These are phyloP conservation scores for Septoria linicola DNA, from an alignment of 2,329 filamentous ascomycete genomes.

Conservation along the genomic window DNA sequence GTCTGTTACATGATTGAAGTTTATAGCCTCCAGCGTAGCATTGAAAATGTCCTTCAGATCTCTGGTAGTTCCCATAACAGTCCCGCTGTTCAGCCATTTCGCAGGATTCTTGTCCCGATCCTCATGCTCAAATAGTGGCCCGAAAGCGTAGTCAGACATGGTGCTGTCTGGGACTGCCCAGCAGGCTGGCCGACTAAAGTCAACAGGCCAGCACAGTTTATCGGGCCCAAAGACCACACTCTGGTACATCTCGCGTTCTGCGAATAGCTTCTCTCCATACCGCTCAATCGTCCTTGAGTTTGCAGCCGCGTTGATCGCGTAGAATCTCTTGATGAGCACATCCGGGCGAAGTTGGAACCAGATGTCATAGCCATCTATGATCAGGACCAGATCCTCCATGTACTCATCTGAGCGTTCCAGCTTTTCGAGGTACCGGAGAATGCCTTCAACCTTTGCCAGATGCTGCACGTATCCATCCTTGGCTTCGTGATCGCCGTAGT, in stretches of 20 bases:
- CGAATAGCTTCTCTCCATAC: constrained; percentile 40
- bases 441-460: constrained; percentile 26
- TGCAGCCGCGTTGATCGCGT: constrained; percentile 28
- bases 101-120: constrained; percentile 45
- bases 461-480: constrained; percentile 26
- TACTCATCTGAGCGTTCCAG: constrained; percentile 36
- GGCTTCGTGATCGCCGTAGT: constrained; percentile 21
- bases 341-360: constrained; percentile 32
- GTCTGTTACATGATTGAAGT: constrained; percentile 31
- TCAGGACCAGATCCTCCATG: constrained; percentile 33
- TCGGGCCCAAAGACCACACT: constrained; percentile 37
- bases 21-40: constrained; percentile 42
- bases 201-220: constrained; percentile 38
- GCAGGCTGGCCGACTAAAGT: constrained; percentile 34
- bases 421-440: constrained; percentile 21
- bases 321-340: constrained; percentile 28
- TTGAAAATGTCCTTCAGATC: constrained; percentile 43
- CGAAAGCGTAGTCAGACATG: constrained; percentile 44
- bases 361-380: constrained; percentile 32
- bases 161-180: constrained; percentile 34
- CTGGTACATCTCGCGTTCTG: constrained; percentile 30
- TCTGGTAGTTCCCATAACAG: constrained; percentile 44
- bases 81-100: constrained; percentile 51
- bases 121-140: constrained; percentile 45
- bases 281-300: constrained; percentile 42